A percentile compares a stretch with the other conserved stretches of the same genome.
Evolutionary conservation across 2,329 filamentous ascomycete genomes (phyloP).

Genomic region (Akanthomyces uredinophilus): DNA sequence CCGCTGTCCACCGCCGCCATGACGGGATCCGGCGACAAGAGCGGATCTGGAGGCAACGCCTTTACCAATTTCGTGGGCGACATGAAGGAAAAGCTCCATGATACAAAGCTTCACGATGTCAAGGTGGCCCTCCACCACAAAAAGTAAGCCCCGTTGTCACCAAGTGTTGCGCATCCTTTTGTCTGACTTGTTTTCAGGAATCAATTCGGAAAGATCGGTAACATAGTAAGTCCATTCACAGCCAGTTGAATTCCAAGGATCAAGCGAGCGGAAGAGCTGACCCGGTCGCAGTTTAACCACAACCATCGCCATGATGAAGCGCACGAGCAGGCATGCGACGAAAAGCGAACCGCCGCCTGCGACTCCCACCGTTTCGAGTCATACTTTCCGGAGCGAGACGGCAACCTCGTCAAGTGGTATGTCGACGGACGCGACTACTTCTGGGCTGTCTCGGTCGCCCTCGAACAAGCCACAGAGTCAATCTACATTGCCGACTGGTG

Average conservation of each 20-base stretch:
- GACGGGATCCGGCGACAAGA: slow-evolving; percentile 23
- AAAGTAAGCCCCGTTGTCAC: slow-evolving; percentile 40
- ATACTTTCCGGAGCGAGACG: slow-evolving; percentile 80
- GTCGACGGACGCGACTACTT: slow-evolving; percentile 94
- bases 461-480: slow-evolving; percentile 85
- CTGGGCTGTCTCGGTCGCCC: slow-evolving; percentile 82
- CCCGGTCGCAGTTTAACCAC: slow-evolving; percentile 58
- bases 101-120: slow-evolving; percentile 50
- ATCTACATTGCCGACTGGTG: slow-evolving; percentile 99
- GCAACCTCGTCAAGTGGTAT: slow-evolving; percentile 93
- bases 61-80: slow-evolving; percentile 38
- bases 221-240: slow-evolving; percentile 43
- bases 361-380: slow-evolving; percentile 80
- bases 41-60: slow-evolving; percentile 21
- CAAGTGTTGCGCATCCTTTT: neutral
- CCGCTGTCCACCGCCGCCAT: slow-evolving; percentile 19
- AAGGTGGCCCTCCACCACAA: slow-evolving; percentile 54
- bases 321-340: slow-evolving; percentile 79
- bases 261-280: slow-evolving; percentile 2
- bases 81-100: slow-evolving; percentile 51
- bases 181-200: slow-evolving; percentile 29
- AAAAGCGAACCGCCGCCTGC: slow-evolving; percentile 66
- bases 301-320: slow-evolving; percentile 92
- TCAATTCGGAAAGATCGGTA: slow-evolving; percentile 58
- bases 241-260: neutral